Percentiles rank a stretch among this genome's conserved stretches.
These are phyloP conservation scores for Chlamydomonas sp. DNA, from an alignment of 139 green algal genomes.

Conservation along the genomic window DNA sequence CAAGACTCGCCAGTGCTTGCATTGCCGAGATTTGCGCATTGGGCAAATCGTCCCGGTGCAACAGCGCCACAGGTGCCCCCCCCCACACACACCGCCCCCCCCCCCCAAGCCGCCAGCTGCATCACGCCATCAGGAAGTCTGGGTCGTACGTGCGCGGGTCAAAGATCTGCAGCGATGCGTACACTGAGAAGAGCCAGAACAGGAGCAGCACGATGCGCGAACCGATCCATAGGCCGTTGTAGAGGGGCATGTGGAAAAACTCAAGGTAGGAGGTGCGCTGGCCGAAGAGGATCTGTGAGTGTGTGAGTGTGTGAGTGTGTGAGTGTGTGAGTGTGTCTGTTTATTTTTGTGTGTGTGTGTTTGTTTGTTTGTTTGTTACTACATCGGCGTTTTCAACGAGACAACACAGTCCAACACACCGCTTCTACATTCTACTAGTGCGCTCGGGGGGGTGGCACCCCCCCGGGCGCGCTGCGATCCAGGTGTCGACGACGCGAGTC, in stretches of 20 bases:
- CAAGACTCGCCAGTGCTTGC: no score
- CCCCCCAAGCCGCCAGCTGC: no score
- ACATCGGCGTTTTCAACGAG: neutral
- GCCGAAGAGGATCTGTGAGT: neutral
- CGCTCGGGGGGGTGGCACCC: neutral
- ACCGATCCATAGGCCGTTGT: neutral
- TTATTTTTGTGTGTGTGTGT: no score
- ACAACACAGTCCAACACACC: neutral
- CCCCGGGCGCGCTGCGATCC: no score
- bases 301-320: neutral
- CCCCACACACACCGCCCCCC: no score
- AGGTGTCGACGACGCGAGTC: no score
- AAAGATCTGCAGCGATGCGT: neutral
- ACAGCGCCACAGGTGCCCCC: no score
- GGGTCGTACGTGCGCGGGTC: neutral
- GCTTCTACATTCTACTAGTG: neutral
- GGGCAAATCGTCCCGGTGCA: no score
- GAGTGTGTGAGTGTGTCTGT: no score
- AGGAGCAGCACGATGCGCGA: neutral
- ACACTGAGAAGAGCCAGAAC: neutral
- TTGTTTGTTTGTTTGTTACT: no score
- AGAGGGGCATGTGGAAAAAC: neutral
- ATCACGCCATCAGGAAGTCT: slow-evolving; percentile 9
- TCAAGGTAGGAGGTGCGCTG: neutral
- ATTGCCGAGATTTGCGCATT: no score